Evolutionary conservation across 1,284 basidiomycete species (phyloP).

Genomic region (Irpex rosettiformis): DNA sequence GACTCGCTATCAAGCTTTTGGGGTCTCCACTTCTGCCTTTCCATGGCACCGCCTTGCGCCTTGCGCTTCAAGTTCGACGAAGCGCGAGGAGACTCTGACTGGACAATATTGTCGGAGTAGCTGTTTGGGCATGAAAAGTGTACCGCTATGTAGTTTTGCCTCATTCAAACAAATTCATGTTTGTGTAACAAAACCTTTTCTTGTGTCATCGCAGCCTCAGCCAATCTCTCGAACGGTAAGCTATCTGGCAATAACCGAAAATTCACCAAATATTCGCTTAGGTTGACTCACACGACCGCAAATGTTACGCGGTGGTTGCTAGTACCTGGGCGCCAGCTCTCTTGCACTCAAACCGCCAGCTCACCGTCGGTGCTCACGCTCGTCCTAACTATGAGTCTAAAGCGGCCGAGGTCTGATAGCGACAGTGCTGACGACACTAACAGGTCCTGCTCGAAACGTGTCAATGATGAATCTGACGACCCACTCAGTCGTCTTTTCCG

Average conservation of each 20-base stretch:
- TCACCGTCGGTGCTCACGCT: no score
- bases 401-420: background rate
- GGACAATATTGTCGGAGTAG: constrained; percentile 9
- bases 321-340: no score
- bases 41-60: constrained; percentile 12
- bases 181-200: background rate
- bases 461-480: background rate
- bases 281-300: no score
- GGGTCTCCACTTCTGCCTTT: constrained; percentile 2
- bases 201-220: background rate
- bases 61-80: constrained; percentile 6
- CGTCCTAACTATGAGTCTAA: background rate
- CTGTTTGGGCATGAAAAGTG: constrained; percentile 10
- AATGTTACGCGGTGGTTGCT: no score
- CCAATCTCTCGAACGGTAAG: background rate
- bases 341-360: no score
- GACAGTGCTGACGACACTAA: background rate
- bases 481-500: background rate
- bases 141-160: constrained; percentile 5
- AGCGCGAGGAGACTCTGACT: constrained; percentile 11
- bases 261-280: no score
- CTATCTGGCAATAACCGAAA: no score
- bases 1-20: background rate
- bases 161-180: background rate
- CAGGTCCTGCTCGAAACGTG: background rate